Evolutionary conservation across 192 early-diverging fungal species (phyloP).

Genomic region (Dispira parvispora): DNA sequence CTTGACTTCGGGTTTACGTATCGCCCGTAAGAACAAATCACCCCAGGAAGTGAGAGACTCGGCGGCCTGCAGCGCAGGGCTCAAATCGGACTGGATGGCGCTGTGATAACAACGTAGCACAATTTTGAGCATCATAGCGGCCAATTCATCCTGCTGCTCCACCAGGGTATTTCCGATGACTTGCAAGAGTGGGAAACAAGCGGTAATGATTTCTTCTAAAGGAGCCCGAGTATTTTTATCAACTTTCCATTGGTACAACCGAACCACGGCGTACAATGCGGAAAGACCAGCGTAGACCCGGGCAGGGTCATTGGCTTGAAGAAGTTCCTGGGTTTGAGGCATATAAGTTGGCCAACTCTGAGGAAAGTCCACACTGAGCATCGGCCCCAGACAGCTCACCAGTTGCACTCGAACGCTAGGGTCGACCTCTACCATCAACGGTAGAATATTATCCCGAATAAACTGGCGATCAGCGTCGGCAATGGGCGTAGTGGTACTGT

Average conservation of each 20-base stretch:
- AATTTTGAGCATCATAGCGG: slow-evolving; percentile 69
- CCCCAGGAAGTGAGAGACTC: slow-evolving; percentile 73
- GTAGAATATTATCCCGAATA: slow-evolving; percentile 57
- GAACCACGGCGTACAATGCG: slow-evolving; percentile 64
- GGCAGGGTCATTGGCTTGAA: slow-evolving; percentile 46
- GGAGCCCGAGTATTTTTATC: slow-evolving; percentile 39
- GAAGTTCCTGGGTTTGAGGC: slow-evolving; percentile 37
- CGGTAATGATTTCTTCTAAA: slow-evolving; percentile 49
- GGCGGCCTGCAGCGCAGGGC: slow-evolving; percentile 39
- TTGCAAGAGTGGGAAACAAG: slow-evolving; percentile 62
- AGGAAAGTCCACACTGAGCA: slow-evolving; percentile 64
- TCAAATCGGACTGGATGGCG: slow-evolving; percentile 40
- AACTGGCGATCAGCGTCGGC: slow-evolving; percentile 49
- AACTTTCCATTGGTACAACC: slow-evolving; percentile 53
- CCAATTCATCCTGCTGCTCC: slow-evolving; percentile 44
- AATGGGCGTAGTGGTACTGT: slow-evolving; percentile 25
- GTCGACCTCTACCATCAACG: slow-evolving; percentile 50
- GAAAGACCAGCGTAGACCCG: slow-evolving; percentile 61
- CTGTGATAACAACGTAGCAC: slow-evolving; percentile 68
- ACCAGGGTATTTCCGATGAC: slow-evolving; percentile 52
- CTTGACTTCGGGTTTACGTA: slow-evolving; percentile 45
- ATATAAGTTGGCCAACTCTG: slow-evolving; percentile 68
- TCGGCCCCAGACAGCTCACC: slow-evolving; percentile 51
- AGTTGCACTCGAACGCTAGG: slow-evolving; percentile 70
- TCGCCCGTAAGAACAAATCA: slow-evolving; percentile 64